Evolutionary conservation across 345 rosid genomes (phyloP), one percentile per base, ranked within the genome.

Genomic region (Eucalyptus tenuipes): DNA sequence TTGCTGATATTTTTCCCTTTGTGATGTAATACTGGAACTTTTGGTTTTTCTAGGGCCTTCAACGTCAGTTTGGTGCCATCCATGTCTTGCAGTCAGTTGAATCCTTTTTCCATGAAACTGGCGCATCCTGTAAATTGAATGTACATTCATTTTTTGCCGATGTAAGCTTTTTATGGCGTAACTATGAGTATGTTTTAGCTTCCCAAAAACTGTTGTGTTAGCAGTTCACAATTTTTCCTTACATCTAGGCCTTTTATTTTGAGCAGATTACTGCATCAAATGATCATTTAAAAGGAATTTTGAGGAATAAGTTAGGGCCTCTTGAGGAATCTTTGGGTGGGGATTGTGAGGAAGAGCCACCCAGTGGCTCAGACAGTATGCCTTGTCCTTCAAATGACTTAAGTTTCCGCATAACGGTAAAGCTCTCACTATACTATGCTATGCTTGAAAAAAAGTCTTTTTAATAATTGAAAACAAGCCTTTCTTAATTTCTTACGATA

Each of bases 91-190:
- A 93, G 61, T 95, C 97, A 53, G 61, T 95, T 7, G 96, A 96
- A 57, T 93, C 94, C 44, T 94, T 94, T 90, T 96, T 97, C 93
- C 88, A 50, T n/a, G 20, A 88, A 86, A 71, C 85, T 50, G 97
- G 96, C 5, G 97, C 97, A 88, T 95, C 94, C 33, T 94, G 95
- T 75, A 95, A 93, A 93, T 90, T 94, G 94, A 95, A 96, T 89
- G 71, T 91, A 49, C 61, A 94, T 48, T 88, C 94, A 59, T 97
- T 96, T 91, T 88, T 92, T 55, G 93, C 94, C 33, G 95, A 97
- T 91, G 99, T 96, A 93, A 94, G 98, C 89, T 85, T 85, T 15
- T 88, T 50, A 50, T 89, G 88, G 90, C 13, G 13, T 55, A 8
- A 44, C 66, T 24, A 66, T 45, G 22, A 13, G 71, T 91, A 75